A percentile compares a stretch with the other conserved stretches of the same genome.
Conservation (phyloP, 192 early-diverging fungal species). For the Backusella sp. region DNA sequence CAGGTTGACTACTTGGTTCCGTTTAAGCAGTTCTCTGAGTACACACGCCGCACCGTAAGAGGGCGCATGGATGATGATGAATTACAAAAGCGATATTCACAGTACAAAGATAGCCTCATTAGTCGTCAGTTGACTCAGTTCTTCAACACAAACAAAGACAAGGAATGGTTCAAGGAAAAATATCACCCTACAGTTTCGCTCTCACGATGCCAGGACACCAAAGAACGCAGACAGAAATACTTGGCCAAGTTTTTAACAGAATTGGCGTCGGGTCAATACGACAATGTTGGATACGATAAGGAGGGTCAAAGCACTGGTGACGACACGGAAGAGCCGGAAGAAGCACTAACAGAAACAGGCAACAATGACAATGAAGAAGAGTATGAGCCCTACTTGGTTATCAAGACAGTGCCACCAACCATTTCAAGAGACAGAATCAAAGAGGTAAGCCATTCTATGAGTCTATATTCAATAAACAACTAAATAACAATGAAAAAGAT, state of each 20-base stretch:
- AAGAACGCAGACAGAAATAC: slow-evolving; percentile 52
- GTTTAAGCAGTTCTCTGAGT: slow-evolving; percentile 73
- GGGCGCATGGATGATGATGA: slow-evolving; percentile 76
- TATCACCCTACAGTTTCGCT: slow-evolving; percentile 78
- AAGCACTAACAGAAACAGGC: slow-evolving; percentile 7
- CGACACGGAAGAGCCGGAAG: slow-evolving; percentile 12
- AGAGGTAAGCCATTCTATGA: slow-evolving; percentile 44
- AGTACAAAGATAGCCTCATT: slow-evolving; percentile 81
- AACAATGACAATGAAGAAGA: slow-evolving; percentile 12
- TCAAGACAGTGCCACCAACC: slow-evolving; percentile 73
- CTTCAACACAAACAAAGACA: slow-evolving; percentile 72
- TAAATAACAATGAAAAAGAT: slow-evolving; percentile 35
- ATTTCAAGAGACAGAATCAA: slow-evolving; percentile 63
- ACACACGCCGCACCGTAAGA: slow-evolving; percentile 57
- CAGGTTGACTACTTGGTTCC: slow-evolving; percentile 76
- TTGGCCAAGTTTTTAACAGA: slow-evolving; percentile 62
- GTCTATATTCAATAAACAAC: neutral
- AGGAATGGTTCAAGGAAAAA: slow-evolving; percentile 93
- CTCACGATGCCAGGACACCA: slow-evolving; percentile 51
- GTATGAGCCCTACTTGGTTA: slow-evolving; percentile 58
- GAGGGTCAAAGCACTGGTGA: slow-evolving; percentile 16
- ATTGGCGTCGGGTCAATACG: slow-evolving; percentile 67
- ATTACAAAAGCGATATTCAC: slow-evolving; percentile 69
- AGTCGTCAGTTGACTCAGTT: slow-evolving; percentile 68
- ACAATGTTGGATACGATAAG: slow-evolving; percentile 59